Evolutionary conservation across 352 stramenopile genomes (phyloP).

Genomic region (Phytophthora idaei): DNA sequence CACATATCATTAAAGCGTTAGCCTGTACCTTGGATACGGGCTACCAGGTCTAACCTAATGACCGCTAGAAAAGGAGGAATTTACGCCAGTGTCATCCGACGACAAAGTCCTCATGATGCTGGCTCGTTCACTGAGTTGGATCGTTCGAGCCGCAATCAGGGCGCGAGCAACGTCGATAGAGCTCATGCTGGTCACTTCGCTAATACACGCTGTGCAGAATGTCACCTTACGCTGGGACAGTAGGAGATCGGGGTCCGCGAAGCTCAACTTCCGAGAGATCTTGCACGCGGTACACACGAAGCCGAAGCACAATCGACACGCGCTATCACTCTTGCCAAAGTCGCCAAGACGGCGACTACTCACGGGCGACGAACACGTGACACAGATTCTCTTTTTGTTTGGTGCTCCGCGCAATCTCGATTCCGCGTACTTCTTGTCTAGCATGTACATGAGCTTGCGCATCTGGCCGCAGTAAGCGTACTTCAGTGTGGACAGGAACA

Average conservation of each 20-base stretch:
- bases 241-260: conserved; percentile 23
- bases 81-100: conserved; percentile 9
- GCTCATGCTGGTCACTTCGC: conserved; percentile 36
- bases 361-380: conserved; percentile 11
- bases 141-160: conserved; percentile 10
- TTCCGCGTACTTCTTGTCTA: conserved; percentile 19
- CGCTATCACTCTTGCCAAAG: conserved; percentile 28
- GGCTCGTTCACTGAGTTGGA: background rate
- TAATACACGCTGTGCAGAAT: conserved; percentile 40
- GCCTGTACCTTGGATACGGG: too few species aligned
- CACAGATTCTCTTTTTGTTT: conserved; percentile 23
- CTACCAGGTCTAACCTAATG: conserved; percentile 3
- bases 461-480: conserved; percentile 44
- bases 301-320: conserved; percentile 35
- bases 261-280: conserved; percentile 28
- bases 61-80: conserved; percentile 15
- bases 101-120: conserved; percentile 18
- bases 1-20: too few species aligned
- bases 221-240: conserved; percentile 31
- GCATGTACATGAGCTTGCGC: conserved; percentile 45
- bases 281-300: conserved; percentile 32
- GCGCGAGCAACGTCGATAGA: conserved; percentile 22
- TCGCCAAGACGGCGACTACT: conserved; percentile 12
- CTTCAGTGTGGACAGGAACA: conserved; percentile 20
- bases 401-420: conserved; percentile 10